Evolutionary conservation across 441 rosid species (phyloP), one percentile per base, ranked within the genome.

Genomic region (Croton setiger): DNA sequence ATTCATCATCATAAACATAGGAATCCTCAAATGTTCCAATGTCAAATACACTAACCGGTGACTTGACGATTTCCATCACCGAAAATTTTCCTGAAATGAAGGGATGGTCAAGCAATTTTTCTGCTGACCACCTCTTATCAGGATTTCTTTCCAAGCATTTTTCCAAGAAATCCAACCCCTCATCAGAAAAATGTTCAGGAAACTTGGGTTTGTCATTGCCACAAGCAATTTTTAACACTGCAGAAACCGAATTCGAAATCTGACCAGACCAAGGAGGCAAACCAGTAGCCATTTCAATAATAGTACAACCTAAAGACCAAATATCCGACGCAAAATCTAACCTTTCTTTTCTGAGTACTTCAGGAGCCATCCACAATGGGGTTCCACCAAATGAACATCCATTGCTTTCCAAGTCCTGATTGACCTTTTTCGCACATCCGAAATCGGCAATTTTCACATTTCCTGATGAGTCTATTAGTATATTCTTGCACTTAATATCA

Each of bases 311-410:
- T 31, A 78, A 48, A 11, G 84, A 80, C 86, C 86, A 78, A 53
- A 83, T 76, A 54, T 80, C 83, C 0, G 81, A 72, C 37, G 79
- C 57, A n/a, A 75, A 56, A 60, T 63, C 72, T 21, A 76, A 39
- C 2, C 72, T 60, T 74, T 78, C 79, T 17, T 75, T 71, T 68
- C 75, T 70, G 54, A 83, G 41, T 58, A 76, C 80, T 71, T 83
- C 84, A 13, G 80, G 78, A 44, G 86, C 86, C 81, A 78, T 83
- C 79, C 81, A 76, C 48, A 76, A 23, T 21, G 81, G 81, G 58
- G 81, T 80, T 33, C 86, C 80, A 3, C 70, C 74, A n/a, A 48
- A 35, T 0, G n/a, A 20, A 4, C 48, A 48, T 2, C 48, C 64
- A 2, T 43, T 60, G 2, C 3, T 56, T 44, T 56, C 49, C 27